phyloP scores from a whole-genome alignment of 1,284 basidiomycete genomes.

The Moniliella sp. region DNA sequence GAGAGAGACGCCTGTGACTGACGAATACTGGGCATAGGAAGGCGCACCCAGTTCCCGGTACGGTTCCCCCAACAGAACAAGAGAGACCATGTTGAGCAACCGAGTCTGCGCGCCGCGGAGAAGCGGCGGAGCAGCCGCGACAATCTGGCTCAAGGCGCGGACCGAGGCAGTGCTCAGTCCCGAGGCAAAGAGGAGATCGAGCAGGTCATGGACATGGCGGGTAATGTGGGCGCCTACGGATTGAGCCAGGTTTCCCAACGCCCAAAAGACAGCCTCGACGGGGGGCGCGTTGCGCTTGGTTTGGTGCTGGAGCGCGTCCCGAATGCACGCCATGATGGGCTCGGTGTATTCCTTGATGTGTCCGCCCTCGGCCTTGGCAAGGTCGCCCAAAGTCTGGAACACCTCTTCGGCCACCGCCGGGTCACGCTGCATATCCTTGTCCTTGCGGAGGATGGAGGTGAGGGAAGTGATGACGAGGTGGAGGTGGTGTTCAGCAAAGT shows the following conservation, averaged over 20 bases:
- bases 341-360: conserved; percentile 93
- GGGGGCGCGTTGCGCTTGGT: conserved; percentile 80
- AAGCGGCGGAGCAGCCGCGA: conserved; percentile 68
- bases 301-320: conserved; percentile 59
- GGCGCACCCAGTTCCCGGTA: conserved; percentile 27
- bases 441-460: conserved; percentile 17
- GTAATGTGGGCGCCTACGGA: conserved; percentile 91
- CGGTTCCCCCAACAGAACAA: conserved; percentile 24
- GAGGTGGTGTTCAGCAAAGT: conserved; percentile 28
- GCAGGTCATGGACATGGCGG: conserved; percentile 78
- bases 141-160: conserved; percentile 65
- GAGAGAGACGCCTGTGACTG: too few relatives aligned
- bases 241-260: conserved; percentile 79
- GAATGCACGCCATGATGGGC: conserved; percentile 69
- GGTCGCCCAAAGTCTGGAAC: conserved; percentile 87
- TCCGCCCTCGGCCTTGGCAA: conserved; percentile 69
- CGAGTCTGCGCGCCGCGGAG: conserved; percentile 60
- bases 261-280: conserved; percentile 91
- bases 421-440: conserved; percentile 11
- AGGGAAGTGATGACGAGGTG: conserved; percentile 18
- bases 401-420: conserved; percentile 26
- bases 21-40: conserved; percentile 1
- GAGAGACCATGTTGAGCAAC: conserved; percentile 22
- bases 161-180: conserved; percentile 74
- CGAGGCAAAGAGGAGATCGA: conserved; percentile 88